phyloP scores from a whole-genome alignment of 768 basidiomycete species.

The Rhodotorula kratochvilovae region DNA sequence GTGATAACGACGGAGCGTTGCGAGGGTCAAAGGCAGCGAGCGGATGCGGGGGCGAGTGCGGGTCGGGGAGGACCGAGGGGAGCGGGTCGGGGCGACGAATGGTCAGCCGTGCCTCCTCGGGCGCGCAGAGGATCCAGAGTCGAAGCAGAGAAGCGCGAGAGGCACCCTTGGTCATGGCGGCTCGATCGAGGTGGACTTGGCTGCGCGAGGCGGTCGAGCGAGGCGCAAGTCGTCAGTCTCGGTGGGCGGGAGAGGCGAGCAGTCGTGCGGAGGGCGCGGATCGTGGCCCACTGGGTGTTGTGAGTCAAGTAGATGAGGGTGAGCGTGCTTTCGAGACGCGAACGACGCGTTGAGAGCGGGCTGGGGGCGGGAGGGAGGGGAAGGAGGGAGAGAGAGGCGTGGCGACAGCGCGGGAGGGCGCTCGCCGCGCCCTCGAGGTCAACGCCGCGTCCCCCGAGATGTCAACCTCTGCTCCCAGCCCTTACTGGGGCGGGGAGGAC shows the following conservation, averaged over 20 bases:
- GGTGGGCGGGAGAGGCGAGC: too few species aligned
- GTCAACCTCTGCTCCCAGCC: not conserved
- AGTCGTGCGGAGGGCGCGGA: too few species aligned
- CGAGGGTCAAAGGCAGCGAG: not conserved
- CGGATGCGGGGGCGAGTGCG: not conserved
- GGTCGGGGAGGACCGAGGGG: not conserved
- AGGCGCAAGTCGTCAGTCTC: too few species aligned
- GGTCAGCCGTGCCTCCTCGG: not conserved
- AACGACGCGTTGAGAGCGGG: too few species aligned
- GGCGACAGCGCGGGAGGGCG: not conserved
- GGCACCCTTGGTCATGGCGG: not conserved
- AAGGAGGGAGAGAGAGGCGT: not conserved
- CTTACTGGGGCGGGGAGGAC: too few species aligned
- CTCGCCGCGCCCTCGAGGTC: not conserved
- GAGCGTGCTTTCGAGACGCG: too few species aligned
- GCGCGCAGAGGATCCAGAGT: not conserved
- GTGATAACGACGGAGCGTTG: not conserved
- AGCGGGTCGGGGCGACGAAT: not conserved
- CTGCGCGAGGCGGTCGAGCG: not conserved
- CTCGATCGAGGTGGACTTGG: not conserved
- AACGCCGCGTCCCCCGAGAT: not conserved
- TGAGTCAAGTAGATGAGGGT: too few species aligned
- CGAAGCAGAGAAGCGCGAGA: not conserved
- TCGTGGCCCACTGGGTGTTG: too few species aligned
- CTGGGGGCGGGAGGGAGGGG: not conserved